Evolutionary conservation across 140 eudicot species (phyloP).

Genomic region (Anethum foeniculum): DNA sequence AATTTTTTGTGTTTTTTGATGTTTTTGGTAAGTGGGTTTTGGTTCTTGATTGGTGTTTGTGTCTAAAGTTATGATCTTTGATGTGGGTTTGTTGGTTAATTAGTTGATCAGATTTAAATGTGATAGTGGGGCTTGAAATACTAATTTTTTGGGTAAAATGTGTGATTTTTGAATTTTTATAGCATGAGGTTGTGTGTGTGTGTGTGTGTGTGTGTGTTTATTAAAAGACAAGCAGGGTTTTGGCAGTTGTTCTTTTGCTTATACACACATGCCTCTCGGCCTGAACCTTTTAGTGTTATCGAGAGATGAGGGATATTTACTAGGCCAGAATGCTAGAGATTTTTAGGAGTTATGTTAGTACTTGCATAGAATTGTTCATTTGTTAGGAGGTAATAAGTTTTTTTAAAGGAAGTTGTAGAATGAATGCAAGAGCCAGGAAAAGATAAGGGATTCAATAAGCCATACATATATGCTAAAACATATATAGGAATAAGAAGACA

Average conservation of each 20-base stretch:
- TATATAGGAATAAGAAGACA: background rate
- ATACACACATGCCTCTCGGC: background rate
- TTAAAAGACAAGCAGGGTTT: background rate
- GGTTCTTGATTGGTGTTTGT: background rate
- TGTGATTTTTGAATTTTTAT: background rate
- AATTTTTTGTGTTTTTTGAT: background rate
- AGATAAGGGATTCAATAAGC: background rate
- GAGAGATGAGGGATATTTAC: background rate
- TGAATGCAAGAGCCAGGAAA: background rate
- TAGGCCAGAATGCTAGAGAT: background rate
- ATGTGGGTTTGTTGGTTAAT: background rate
- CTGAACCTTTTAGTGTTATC: background rate
- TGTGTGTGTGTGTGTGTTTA: background rate
- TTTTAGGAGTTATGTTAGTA: background rate
- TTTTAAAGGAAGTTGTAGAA: background rate
- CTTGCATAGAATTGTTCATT: background rate
- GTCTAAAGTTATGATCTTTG: background rate
- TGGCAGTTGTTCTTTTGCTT: background rate
- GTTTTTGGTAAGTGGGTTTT: constrained; percentile 7
- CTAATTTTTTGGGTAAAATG: background rate
- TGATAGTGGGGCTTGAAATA: background rate
- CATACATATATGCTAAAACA: background rate
- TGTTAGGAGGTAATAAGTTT: background rate
- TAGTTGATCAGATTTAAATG: background rate
- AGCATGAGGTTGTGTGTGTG: background rate